Evolutionary conservation across 2,329 filamentous ascomycete genomes (phyloP), one percentile per base, ranked within the genome.

Genomic region (Penicillium crustosum): DNA sequence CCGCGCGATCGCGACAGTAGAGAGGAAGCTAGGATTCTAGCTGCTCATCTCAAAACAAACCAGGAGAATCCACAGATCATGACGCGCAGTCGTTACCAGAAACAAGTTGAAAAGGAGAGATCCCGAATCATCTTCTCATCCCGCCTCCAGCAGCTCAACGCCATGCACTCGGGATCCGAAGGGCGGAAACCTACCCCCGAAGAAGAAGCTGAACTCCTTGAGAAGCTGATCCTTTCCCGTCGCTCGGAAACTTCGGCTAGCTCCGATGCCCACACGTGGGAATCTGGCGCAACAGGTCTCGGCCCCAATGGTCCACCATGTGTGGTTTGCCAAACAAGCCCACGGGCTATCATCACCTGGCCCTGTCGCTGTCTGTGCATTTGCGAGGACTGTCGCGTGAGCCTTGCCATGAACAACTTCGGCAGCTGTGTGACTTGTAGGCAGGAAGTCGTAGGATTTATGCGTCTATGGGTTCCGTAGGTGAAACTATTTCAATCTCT

Each of bases 391-490:
- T 97, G 94, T 72, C 83, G 94, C 33, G 90, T 97, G 36, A 93
- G 91, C 43, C 81, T 97, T 61, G 94, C 94, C 4, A 93, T 96
- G 86, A 95, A 97, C 73, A 97, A 97, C 73, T 97, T 96, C 73
- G 91, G 93, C 63, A 95, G 91, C 71, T 99, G 94, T 72, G 93
- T 97, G 39, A 97, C 93, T 69, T 97, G 94, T 74, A 84, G 94
- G 50, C 86, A 91, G 56, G 89, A 94, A 67, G 91, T 97, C 31
- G 85, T 86, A 55, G 94, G 93, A 54, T 97, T 96, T 75, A 93
- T 91, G 65, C 86, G 91, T 66, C 86, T 99, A 59, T 99, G 90
- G 80, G 92, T 97, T 41, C 94, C 94, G 35, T 79, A 49, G 62
- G 3, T n/a, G 12, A 25, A 5, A 33, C 5, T 52, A 15, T 44